Evolutionary conservation across 306 rosid species (phyloP).

Genomic region (Citrullus mucosospermus): DNA sequence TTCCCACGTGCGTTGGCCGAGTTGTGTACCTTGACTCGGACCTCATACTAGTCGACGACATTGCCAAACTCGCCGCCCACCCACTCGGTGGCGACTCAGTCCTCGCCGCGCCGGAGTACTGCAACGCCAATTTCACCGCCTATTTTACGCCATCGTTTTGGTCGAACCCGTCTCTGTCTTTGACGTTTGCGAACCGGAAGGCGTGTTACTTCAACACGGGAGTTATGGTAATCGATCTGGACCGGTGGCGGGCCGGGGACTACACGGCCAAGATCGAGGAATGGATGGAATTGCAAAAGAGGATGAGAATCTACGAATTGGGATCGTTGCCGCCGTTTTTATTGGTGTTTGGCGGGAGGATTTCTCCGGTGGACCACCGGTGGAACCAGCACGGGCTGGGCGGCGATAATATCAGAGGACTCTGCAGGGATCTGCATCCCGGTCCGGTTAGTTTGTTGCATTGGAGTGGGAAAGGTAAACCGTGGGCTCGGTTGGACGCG

Average conservation of each 20-base stretch:
- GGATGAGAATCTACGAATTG: slow-evolving; percentile 57
- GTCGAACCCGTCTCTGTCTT: slow-evolving; percentile 68
- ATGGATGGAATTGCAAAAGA: slow-evolving; percentile 88
- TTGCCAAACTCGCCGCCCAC: slow-evolving; percentile 45
- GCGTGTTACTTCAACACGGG: slow-evolving; percentile 89
- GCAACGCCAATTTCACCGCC: slow-evolving; percentile 77
- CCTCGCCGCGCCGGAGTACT: slow-evolving; percentile 78
- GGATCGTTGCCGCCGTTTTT: slow-evolving; percentile 78
- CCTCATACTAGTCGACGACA: slow-evolving; percentile 73
- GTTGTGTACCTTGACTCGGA: slow-evolving; percentile 85
- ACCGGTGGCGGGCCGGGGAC: slow-evolving; percentile 65
- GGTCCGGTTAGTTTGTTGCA: slow-evolving; percentile 83
- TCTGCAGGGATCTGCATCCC: slow-evolving; percentile 69
- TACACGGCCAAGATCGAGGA: slow-evolving; percentile 56
- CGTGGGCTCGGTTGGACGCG: slow-evolving; percentile 79
- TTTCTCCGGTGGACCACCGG: slow-evolving; percentile 55
- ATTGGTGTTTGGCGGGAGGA: slow-evolving; percentile 59
- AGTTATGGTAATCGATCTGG: slow-evolving; percentile 82
- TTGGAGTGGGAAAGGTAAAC: slow-evolving; percentile 96
- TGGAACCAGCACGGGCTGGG: slow-evolving; percentile 96
- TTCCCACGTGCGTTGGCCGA: slow-evolving; percentile 49
- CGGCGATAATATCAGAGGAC: slow-evolving; percentile 65
- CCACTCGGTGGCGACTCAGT: slow-evolving; percentile 24
- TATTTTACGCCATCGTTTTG: slow-evolving; percentile 64
- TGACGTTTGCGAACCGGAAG: slow-evolving; percentile 39